phyloP scores from a whole-genome alignment of 2,329 filamentous ascomycete genomes.

The Chaetomium sp. region DNA sequence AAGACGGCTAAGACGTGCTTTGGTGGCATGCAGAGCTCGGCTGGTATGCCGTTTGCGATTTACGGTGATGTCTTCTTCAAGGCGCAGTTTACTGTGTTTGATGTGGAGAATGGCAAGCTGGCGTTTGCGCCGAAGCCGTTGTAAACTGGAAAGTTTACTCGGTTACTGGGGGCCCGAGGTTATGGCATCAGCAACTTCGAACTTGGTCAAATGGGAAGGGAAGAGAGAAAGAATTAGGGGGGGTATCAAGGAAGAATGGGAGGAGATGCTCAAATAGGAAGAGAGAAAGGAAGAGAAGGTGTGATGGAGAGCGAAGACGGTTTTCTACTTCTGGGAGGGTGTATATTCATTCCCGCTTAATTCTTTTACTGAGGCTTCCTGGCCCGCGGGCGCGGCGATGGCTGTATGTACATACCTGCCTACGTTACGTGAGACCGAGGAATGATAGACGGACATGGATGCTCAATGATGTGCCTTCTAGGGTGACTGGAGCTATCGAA shows the following conservation, averaged over 20 bases:
- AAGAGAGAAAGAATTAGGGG: too few species aligned
- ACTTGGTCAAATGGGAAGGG: too few species aligned
- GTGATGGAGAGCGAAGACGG: background rate
- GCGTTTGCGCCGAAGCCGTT: constrained; percentile 38
- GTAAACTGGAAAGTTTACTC: background rate
- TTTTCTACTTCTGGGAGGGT: background rate
- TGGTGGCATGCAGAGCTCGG: constrained; percentile 57
- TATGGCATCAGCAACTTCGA: too few species aligned
- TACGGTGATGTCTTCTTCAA: constrained; percentile 67
- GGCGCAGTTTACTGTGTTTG: constrained; percentile 60
- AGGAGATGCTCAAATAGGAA: too few species aligned
- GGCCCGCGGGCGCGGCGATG: background rate
- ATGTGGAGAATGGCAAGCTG: constrained; percentile 39
- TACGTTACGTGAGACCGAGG: background rate
- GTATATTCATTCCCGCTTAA: background rate
- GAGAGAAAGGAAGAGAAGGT: too few species aligned
- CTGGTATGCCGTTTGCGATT: constrained; percentile 54
- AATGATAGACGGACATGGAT: background rate
- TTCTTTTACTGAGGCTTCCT: background rate
- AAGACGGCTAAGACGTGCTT: constrained; percentile 51
- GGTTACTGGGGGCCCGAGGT: background rate
- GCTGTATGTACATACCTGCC: background rate
- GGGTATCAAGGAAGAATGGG: too few species aligned
- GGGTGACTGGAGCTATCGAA: too few species aligned
- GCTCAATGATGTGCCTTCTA: background rate